phyloP scores from a whole-genome alignment of 176 grass and related monocot species.

The Panicum miliaceum region DNA sequence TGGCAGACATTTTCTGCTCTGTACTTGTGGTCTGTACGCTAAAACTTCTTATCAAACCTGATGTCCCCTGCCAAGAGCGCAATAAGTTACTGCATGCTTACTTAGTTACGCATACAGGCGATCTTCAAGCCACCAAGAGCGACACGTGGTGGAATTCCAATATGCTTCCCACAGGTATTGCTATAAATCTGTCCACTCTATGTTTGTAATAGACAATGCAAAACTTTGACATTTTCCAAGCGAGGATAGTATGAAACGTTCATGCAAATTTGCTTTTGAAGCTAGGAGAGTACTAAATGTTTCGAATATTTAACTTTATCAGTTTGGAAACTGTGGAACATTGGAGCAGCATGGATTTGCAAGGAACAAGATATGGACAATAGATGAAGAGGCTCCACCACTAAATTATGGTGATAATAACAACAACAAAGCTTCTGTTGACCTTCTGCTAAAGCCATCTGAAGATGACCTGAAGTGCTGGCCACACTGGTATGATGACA shows the following conservation, averaged over 20 bases:
- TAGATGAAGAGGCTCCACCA: slow-evolving; percentile 62
- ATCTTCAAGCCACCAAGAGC: slow-evolving; percentile 44
- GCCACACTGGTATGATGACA: slow-evolving; percentile 68
- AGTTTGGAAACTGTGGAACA: slow-evolving; percentile 64
- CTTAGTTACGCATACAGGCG: slow-evolving; percentile 13
- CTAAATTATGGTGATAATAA: slow-evolving; percentile 38
- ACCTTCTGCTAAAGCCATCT: slow-evolving; percentile 89
- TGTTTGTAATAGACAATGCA: not conserved
- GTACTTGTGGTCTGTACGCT: not conserved
- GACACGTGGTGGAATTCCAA: slow-evolving; percentile 45
- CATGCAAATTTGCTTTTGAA: not conserved
- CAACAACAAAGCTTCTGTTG: slow-evolving; percentile 55
- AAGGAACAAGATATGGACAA: slow-evolving; percentile 77
- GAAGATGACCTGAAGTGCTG: slow-evolving; percentile 87
- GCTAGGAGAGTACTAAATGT: not conserved
- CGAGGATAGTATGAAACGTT: not conserved
- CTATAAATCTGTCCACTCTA: not conserved
- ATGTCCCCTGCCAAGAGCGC: not conserved
- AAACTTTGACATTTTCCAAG: not conserved
- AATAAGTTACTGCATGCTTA: not conserved
- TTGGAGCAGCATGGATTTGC: slow-evolving; percentile 93
- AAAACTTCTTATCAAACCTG: not conserved
- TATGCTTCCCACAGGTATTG: slow-evolving; percentile 55
- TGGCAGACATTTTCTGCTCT: not conserved
- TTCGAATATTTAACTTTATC: slow-evolving; percentile 1